Evolutionary conservation across 257 asterid species (phyloP), one percentile per base, ranked within the genome.

Genomic region (Penstemon newberryi): DNA sequence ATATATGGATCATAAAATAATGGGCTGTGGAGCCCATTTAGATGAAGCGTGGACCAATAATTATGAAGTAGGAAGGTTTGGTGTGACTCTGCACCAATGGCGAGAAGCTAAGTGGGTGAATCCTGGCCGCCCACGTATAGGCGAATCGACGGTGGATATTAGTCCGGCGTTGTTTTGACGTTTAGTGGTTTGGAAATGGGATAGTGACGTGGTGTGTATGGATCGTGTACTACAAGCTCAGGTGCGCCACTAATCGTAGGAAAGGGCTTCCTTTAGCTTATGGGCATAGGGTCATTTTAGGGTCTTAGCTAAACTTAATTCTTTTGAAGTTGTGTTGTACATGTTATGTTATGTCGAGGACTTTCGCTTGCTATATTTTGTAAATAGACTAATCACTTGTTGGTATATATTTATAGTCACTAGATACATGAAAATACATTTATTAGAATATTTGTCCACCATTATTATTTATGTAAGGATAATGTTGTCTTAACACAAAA

Each of bases 41-140:
- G 58, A 8, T 67, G 67, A 75, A 65, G 67, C 90, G 83, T 84
- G 92, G 87, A 51, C 84, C 83, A 77, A 77, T 78, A 38, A 11
- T 11, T 6, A 45, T 44, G 58, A 51, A 73, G 82, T 76, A 67
- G 85, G 79, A 67, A 56, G 75, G 75, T 70, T 77, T 63, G 83
- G 82, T 80, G 78, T 71, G 81, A 76, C 43, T 42, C 10, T 8
- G 6, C 56, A 62, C 83, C 80, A 80, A 82, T 77, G 36, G 33
- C 18, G 7, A 15, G 11, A 19, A 1, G 79, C 44, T 7, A 78
- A 41, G 78, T 80, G 84, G 88, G 59, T 15, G 10, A 4, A 77
- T 80, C 70, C 2, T 0, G 12, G 8, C 84, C 83, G 75, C 61
- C 71, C 85, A 82, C 84, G 84, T 80, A 64, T 13, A 3, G 38